Evolutionary conservation across 2,329 filamentous ascomycete genomes (phyloP), one percentile per base, ranked within the genome.

Genomic region (Ramularia collo-cygni): DNA sequence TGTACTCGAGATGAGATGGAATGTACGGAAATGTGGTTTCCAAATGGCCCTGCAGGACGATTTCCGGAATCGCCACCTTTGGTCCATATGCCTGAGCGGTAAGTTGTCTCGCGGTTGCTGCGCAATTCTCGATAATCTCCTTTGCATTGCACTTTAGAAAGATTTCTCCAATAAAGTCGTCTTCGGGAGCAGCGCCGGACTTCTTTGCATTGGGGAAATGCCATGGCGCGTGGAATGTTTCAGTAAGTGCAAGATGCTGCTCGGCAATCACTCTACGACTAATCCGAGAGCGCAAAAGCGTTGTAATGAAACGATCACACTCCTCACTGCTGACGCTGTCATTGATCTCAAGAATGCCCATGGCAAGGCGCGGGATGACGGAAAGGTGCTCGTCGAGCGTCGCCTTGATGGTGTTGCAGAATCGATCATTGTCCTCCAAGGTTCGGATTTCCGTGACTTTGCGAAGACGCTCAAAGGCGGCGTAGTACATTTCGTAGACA

Each of bases 401-500:
- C 42, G 79, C 71, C 43, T 81, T 77, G 43, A 98, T 80, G 42
- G 87, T 71, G 39, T 84, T 76, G 69, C 92, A 98, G 54, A 94
- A 83, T 30, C 65, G 70, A 51, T 95, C 88, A 61, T 98, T 98
- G 56, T 96, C 90, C 21, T 94, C 84, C 26, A 95, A 67, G 0
- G 79, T 84, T 56, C 83, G 82, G 53, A 98, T 80, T 58, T 95
- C 87, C 36, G 81, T 81, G 28, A 95, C 72, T 51, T 83, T 83
- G 34, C 92, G 84, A 49, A 96, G 84, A 38, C 74, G 80, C 61
- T 98, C 92, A 56, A 98, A 98, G n/a, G 92, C 90, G 51, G 81
- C 81, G 66, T 95, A 94, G 70, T 98, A 98, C 5, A 95, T 75
- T 61, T 96, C 87, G 66, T 98, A 98, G 24, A 96, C 92, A 51